These are phyloP conservation scores for Hygrophoropsis aurantiaca DNA, from an alignment of 768 basidiomycete genomes.

Conservation along the genomic window DNA sequence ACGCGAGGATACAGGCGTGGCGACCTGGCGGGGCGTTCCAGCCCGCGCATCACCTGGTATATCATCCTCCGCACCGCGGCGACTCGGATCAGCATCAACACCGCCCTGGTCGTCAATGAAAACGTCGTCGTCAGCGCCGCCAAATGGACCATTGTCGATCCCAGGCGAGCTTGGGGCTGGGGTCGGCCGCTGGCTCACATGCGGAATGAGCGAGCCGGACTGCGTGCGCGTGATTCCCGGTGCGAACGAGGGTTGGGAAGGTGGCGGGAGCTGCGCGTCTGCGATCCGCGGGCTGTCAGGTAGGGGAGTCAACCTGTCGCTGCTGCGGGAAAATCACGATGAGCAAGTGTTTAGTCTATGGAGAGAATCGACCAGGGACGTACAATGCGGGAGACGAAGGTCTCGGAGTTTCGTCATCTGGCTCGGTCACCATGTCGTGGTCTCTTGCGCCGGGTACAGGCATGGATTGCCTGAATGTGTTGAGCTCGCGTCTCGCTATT, in stretches of 20 bases:
- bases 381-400: constrained; percentile 3
- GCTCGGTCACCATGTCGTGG: background rate
- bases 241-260: background rate
- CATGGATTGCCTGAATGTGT: background rate
- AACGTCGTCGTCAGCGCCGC: constrained; percentile 7
- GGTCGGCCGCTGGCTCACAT: constrained; percentile 48
- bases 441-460: constrained; percentile 5
- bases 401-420: background rate
- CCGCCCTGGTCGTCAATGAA: background rate
- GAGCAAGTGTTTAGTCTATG: no score
- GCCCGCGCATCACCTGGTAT: no score
- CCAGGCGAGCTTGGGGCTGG: constrained; percentile 44
- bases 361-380: no score
- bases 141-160: constrained; percentile 6
- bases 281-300: background rate
- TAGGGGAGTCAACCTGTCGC: background rate
- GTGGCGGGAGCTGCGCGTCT: background rate
- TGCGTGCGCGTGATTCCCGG: constrained; percentile 36
- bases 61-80: no score
- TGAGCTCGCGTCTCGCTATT: constrained; percentile 24
- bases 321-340: no score
- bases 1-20: constrained; percentile 6
- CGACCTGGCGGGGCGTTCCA: constrained; percentile 2
- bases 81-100: no score
- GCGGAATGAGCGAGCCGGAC: constrained; percentile 48